Evolutionary conservation across 805 yeast species (phyloP).

Genomic region (Suhomyces canberraensis): DNA sequence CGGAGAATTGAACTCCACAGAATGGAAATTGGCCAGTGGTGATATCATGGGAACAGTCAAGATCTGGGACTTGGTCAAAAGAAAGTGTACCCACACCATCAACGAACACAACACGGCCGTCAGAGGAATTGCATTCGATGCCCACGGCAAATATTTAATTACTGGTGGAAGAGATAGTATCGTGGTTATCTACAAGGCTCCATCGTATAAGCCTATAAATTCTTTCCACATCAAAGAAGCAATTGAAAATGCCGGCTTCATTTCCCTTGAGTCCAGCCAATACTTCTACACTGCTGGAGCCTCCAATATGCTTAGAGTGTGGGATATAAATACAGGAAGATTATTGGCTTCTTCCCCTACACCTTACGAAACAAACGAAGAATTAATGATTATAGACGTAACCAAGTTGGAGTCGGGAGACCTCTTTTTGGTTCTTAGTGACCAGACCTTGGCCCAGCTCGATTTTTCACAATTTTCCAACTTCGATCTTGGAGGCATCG

Average conservation of each 20-base stretch:
- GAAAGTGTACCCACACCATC: slow-evolving; percentile 62
- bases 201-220: slow-evolving; percentile 51
- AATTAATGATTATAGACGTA: slow-evolving; percentile 64
- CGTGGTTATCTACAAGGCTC: slow-evolving; percentile 52
- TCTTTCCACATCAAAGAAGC: slow-evolving; percentile 74
- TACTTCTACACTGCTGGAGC: slow-evolving; percentile 76
- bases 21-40: slow-evolving; percentile 78
- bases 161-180: slow-evolving; percentile 91
- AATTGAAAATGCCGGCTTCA: slow-evolving; percentile 67
- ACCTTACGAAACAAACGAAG: slow-evolving; percentile 65
- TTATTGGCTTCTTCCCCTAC: slow-evolving; percentile 43
- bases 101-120: slow-evolving; percentile 83
- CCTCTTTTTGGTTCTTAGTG: slow-evolving; percentile 64
- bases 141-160: slow-evolving; percentile 52
- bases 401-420: slow-evolving; percentile 33
- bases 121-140: slow-evolving; percentile 70
- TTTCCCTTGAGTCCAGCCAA: slow-evolving; percentile 28
- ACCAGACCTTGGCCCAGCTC: slow-evolving; percentile 70
- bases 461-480: slow-evolving; percentile 23
- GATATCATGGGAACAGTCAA: slow-evolving; percentile 56
- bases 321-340: slow-evolving; percentile 53
- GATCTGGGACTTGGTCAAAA: slow-evolving; percentile 65
- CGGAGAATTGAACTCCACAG: slow-evolving; percentile 63
- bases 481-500: slow-evolving; percentile 13
- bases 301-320: slow-evolving; percentile 61